Base-by-base conservation (phyloP, 164 flowering plant genomes). In the Stephania cephalantha region DNA sequence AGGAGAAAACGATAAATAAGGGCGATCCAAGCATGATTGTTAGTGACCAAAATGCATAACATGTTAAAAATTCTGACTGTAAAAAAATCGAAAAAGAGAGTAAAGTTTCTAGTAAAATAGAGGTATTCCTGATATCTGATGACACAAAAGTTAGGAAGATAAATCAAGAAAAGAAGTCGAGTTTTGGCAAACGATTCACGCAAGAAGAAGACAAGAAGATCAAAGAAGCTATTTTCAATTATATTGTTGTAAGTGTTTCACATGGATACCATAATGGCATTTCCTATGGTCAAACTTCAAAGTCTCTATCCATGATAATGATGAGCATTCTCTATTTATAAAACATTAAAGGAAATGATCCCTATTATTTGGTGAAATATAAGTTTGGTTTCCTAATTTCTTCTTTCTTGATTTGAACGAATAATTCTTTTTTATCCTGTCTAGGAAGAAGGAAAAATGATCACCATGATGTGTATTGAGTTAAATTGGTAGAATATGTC, bases 131-230 rank as follows among this genome's bases (percentile, higher is more conserved):
- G 70, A 29, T 61, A 46, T 44, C 77, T 9, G 82, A 80, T 64
- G 78, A 0, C 46, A 12, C 13, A 29, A 58, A 29, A 42, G 46
- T 7, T 18, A 44, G n/a, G 25, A 42, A 73, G 29, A 64, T 45
- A 22, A 53, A 69, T 2, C 5, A 68, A 3, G 69, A 78, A 29
- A 72, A 52, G 7, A 75, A 71, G 6, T 79, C 86, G 50, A 82
- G 82, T 63, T 80, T 29, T 10, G 91, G 91, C 10, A 88, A 87
- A 79, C 74, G 86, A 65, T 88, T 81, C 82, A 70, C 88, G 6
- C 50, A 12, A 25, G 80, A 87, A 72, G 90, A 88, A 82, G 91
- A 88, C 76, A 80, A 75, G 75, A 64, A 79, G 45, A 29, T 87
- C 46, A 81, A 71, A 72, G 53, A 79, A 63, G 84, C 86, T 76